These are phyloP conservation scores for Moesziomyces sp. DNA, from an alignment of 1,284 basidiomycete species.

Conservation along the genomic window DNA sequence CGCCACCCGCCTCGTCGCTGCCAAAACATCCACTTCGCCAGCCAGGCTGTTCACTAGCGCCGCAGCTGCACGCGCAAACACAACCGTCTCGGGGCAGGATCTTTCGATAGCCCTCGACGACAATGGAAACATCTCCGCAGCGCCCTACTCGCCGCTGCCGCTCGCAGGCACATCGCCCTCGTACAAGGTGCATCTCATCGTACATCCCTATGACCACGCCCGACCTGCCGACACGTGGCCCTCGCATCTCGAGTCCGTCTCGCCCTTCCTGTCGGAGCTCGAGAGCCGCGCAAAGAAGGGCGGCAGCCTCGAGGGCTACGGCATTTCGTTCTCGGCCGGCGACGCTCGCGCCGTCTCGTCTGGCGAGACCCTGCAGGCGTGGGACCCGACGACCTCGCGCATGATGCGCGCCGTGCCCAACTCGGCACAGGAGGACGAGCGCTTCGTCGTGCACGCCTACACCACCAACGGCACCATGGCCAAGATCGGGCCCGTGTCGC, in stretches of 20 bases:
- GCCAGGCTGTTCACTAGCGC: conserved; percentile 6
- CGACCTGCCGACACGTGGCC: conserved; percentile 55
- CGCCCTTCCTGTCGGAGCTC: conserved; percentile 59
- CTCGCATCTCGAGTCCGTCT: conserved; percentile 53
- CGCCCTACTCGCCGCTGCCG: conserved; percentile 56
- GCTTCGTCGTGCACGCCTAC: conserved; percentile 53
- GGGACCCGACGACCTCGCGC: conserved; percentile 53
- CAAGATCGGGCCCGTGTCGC: conserved; percentile 51
- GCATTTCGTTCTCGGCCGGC: conserved; percentile 52
- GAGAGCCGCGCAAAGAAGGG: conserved; percentile 47
- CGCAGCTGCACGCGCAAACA: background rate
- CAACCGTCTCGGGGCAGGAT: conserved; percentile 34
- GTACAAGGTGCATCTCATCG: conserved; percentile 58
- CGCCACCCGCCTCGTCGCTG: background rate
- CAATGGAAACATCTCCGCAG: conserved; percentile 45
- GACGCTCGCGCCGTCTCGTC: conserved; percentile 6
- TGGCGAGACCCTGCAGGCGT: conserved; percentile 20
- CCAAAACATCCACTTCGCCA: conserved; percentile 7
- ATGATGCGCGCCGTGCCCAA: conserved; percentile 53
- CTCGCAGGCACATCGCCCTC: conserved; percentile 57
- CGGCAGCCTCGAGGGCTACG: conserved; percentile 56
- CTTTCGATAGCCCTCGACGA: conserved; percentile 49
- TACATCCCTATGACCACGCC: conserved; percentile 44
- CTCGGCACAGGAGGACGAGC: conserved; percentile 51
- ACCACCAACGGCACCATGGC: conserved; percentile 48